Conservation (phyloP, 805 yeast genomes). For the Monosporozyma servazzii region DNA sequence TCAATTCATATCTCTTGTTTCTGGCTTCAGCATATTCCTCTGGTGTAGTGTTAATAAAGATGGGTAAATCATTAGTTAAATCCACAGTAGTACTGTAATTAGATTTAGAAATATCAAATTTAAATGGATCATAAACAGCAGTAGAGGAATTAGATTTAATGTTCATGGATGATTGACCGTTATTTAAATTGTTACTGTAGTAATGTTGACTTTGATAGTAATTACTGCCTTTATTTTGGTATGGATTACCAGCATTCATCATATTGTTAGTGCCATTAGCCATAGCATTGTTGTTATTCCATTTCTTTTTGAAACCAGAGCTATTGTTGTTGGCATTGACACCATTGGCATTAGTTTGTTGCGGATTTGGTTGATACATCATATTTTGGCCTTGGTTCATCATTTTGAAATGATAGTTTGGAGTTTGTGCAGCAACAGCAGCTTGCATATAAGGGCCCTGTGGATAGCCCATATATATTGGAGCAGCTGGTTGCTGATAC, state of each 20-base stretch:
- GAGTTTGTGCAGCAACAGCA: slow-evolving; percentile 22
- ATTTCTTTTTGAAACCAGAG: slow-evolving; percentile 19
- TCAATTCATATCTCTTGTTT: slow-evolving; percentile 16
- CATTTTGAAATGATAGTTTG: slow-evolving; percentile 22
- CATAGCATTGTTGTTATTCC: slow-evolving; percentile 11
- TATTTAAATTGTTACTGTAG: slow-evolving; percentile 1
- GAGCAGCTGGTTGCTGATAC: slow-evolving; percentile 23
- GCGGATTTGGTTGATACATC: slow-evolving; percentile 5
- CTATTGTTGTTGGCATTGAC: slow-evolving; percentile 3
- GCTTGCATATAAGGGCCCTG: slow-evolving; percentile 23
- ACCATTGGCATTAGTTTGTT: slow-evolving; percentile 6
- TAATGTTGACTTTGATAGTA: slow-evolving; percentile 12
- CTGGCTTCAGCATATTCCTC: slow-evolving; percentile 27
- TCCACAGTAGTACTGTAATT: slow-evolving; percentile 4
- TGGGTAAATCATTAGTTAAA: slow-evolving; percentile 17
- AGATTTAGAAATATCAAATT: slow-evolving; percentile 21
- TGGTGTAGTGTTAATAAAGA: slow-evolving; percentile 25
- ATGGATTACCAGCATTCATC: slow-evolving; percentile 2
- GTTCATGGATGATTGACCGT: slow-evolving; percentile 2
- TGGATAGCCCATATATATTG: slow-evolving; percentile 22
- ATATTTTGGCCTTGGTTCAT: slow-evolving; percentile 21
- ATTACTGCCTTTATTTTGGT: slow-evolving; percentile 9
- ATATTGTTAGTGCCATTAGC: slow-evolving; percentile 2
- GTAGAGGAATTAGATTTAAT: slow-evolving; percentile 5
- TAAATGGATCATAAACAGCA: slow-evolving; percentile 16